A percentile compares a stretch with the other conserved stretches of the same genome.
phyloP scores from a whole-genome alignment of 164 flowering plant genomes.

The Aristolochia contorta region DNA sequence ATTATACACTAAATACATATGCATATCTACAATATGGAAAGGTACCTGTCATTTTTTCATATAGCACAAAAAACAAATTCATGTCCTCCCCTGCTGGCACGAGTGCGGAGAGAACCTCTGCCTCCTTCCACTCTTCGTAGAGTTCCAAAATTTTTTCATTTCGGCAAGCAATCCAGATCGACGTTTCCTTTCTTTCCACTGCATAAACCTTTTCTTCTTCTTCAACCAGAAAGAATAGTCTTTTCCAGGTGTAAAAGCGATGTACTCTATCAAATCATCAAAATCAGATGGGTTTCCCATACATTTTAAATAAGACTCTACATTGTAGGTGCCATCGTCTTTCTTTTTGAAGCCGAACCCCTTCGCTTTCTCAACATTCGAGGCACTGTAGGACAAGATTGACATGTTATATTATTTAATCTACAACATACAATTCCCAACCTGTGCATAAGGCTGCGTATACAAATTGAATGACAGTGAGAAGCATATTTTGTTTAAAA shows the following conservation, averaged over 20 bases:
- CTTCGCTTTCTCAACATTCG: not conserved
- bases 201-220: conserved; percentile 26
- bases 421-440: not conserved
- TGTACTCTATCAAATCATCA: conserved; percentile 52
- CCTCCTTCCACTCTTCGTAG: no score
- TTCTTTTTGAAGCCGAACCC: conserved; percentile 1
- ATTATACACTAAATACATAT: no score
- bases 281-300: conserved; percentile 18
- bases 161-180: no score
- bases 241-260: conserved; percentile 58
- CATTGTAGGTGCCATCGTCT: conserved; percentile 41
- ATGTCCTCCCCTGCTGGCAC: no score
- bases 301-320: conserved; percentile 39
- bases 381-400: not conserved
- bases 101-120: no score
- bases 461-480: not conserved
- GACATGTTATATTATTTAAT: no score
- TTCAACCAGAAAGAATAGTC: conserved; percentile 63
- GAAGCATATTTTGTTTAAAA: not conserved
- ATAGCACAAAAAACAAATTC: no score
- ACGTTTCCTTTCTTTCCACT: conserved; percentile 26
- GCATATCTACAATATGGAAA: no score
- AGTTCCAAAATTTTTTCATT: no score
- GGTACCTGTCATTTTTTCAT: no score
- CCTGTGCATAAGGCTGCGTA: not conserved